phyloP scores from a whole-genome alignment of 768 basidiomycete genomes.

The Dioszegia crocea region DNA sequence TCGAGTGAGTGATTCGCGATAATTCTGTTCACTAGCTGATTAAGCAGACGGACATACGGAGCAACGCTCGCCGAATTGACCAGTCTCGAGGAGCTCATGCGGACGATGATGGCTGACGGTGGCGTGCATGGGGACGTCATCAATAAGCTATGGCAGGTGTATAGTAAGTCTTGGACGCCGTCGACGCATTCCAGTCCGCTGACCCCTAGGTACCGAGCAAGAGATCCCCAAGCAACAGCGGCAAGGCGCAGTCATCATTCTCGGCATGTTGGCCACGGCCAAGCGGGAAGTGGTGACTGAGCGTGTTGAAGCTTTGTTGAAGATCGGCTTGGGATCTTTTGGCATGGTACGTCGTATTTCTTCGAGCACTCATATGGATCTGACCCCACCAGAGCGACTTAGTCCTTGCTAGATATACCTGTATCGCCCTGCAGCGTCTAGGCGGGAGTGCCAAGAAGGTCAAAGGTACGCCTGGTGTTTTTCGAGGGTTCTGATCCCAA shows the following conservation, averaged over 20 bases:
- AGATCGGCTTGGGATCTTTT: conserved; percentile 74
- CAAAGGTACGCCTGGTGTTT: conserved; percentile 61
- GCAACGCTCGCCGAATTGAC: conserved; percentile 93
- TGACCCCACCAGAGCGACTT: conserved; percentile 64
- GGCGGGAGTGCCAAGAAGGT: conserved; percentile 95
- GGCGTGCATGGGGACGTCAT: conserved; percentile 80
- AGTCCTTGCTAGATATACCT: conserved; percentile 86
- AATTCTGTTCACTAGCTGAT: conserved; percentile 5
- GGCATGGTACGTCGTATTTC: conserved; percentile 62
- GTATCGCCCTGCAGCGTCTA: conserved; percentile 83
- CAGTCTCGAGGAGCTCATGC: conserved; percentile 92
- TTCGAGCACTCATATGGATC: not conserved
- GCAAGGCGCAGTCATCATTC: conserved; percentile 88
- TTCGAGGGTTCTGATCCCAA: too few relatives aligned
- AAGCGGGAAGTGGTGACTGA: conserved; percentile 72
- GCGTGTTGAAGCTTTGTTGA: conserved; percentile 75
- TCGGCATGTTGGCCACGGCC: conserved; percentile 94
- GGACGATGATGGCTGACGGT: conserved; percentile 87
- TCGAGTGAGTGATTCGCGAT: conserved; percentile 63
- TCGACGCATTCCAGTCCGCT: not conserved
- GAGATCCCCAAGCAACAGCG: conserved; percentile 76
- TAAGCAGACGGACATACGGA: conserved; percentile 68
- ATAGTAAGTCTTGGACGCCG: conserved; percentile 59
- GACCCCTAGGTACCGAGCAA: conserved; percentile 62
- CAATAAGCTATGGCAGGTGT: conserved; percentile 90